Percentiles rank a stretch among this genome's conserved stretches.
Conservation (phyloP, 768 basidiomycete genomes). For the Lentinula guzmanii region DNA sequence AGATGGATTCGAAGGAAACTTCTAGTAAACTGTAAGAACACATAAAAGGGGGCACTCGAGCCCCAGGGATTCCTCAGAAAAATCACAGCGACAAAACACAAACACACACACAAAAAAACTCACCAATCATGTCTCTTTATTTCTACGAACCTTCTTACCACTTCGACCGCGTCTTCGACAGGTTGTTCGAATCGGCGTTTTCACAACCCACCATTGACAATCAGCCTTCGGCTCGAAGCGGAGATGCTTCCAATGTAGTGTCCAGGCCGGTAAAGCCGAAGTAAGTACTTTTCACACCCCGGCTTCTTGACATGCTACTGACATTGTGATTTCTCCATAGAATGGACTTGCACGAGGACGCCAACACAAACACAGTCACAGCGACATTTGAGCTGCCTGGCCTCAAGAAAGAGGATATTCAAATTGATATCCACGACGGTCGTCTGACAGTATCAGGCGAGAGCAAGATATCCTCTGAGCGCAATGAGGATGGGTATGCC, state of each 20-base stretch:
- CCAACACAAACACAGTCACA: constrained; percentile 40
- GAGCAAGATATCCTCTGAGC: constrained; percentile 26
- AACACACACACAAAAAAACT: not conserved
- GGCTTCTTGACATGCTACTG: not conserved
- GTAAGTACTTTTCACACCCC: constrained; percentile 12
- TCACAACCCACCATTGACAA: not conserved
- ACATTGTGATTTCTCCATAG: not conserved
- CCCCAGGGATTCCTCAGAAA: not conserved
- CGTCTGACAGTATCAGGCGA: constrained; percentile 51
- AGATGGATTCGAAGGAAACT: too few relatives aligned
- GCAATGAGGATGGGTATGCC: constrained; percentile 33
- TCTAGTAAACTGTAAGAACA: not conserved
- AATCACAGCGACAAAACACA: not conserved
- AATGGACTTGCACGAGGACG: constrained; percentile 14
- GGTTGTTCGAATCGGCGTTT: constrained; percentile 16
- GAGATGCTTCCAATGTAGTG: constrained; percentile 4
- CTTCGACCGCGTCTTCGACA: constrained; percentile 40
- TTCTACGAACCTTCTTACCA: constrained; percentile 40
- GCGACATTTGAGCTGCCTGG: constrained; percentile 61
- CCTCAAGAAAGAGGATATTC: constrained; percentile 45
- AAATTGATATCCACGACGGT: constrained; percentile 47
- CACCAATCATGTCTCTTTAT: constrained; percentile 18
- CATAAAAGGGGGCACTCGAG: not conserved
- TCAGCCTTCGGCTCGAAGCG: not conserved
- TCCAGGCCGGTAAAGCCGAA: constrained; percentile 20